phyloP scores from a whole-genome alignment of 441 rosid genomes.

The California macrophylla region DNA sequence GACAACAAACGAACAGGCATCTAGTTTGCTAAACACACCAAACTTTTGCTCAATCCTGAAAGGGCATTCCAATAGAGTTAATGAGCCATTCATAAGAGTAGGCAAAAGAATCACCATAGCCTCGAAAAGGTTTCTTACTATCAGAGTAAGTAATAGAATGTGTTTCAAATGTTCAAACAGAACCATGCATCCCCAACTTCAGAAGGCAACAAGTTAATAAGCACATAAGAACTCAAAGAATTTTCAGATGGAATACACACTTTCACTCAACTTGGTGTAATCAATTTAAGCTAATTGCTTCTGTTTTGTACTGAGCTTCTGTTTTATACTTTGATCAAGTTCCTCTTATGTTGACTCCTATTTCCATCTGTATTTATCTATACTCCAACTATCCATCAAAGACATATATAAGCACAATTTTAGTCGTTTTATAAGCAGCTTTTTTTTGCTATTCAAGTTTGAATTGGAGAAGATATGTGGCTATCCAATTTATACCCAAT shows the following conservation, averaged over 20 bases:
- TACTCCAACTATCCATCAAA: not conserved
- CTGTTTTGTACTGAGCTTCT: not conserved
- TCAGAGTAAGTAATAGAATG: not conserved
- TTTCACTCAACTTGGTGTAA: not conserved
- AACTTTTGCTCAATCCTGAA: slow-evolving; percentile 79
- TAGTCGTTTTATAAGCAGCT: not conserved
- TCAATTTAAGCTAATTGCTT: not conserved
- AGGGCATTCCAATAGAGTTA: slow-evolving; percentile 19
- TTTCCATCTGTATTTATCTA: not conserved
- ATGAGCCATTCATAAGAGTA: slow-evolving; percentile 4
- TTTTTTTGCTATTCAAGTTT: not conserved
- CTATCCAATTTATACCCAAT: not conserved
- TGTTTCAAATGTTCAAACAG: slow-evolving; percentile 1
- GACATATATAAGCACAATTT: not conserved
- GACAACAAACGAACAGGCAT: slow-evolving; percentile 77
- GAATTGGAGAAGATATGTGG: not conserved
- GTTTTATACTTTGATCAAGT: not conserved
- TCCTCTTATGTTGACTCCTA: not conserved
- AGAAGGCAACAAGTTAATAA: not conserved
- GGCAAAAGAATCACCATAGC: not conserved
- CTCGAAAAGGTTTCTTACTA: not conserved
- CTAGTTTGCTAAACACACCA: slow-evolving; percentile 87
- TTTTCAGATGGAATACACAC: not conserved
- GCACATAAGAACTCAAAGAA: not conserved
- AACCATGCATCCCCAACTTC: not conserved